Evolutionary conservation across 331 rosid genomes (phyloP), one percentile per base, ranked within the genome.

Genomic region (Quercus tomentella): DNA sequence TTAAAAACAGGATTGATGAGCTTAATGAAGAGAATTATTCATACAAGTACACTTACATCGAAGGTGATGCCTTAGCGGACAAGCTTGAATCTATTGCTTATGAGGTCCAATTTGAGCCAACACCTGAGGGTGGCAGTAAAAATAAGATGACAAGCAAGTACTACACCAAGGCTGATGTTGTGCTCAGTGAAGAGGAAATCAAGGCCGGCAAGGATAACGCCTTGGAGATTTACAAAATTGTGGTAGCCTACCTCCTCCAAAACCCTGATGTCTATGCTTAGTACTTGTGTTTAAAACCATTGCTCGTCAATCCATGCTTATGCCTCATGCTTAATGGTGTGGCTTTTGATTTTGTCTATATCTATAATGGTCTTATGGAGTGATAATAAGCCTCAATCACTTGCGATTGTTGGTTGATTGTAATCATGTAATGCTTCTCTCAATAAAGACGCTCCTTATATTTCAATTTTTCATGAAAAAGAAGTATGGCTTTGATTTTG

Each of bases 171-270:
- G 87, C 78, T 72, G 88, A 81, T 52, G 9, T 45, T 43, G 76
- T 73, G 79, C 74, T 84, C 56, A 77, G 26, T 18, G 87, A 79
- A 75, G 94, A 90, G 41, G 86, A 86, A 14, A 77, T 88, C 15
- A 88, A 75, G 86, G 76, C n/a, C 7, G 77, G 84, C 77, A 84
- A 80, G 62, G 82, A 79, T 56, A 84, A 31, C 75, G 45, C 81
- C n/a, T 17, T 78, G 11, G 80, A 21, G 51, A 69, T 87, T 25
- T 82, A 69, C 85, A 87, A 80, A 78, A 22, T 77, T 71, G 78
- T 77, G 62, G 88, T 84, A 56, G 21, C 56, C 37, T 79, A 84
- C 67, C 83, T 84, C 30, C 55, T 37, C 5, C 80, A 75, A 16
- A 74, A 87, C 63, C 91, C 91, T 54, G 73, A 71, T 28, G 76